Percentiles rank a stretch among this genome's conserved stretches.
Evolutionary conservation across 148 eudicot species (phyloP).

Genomic region (Talinum fruticosum): DNA sequence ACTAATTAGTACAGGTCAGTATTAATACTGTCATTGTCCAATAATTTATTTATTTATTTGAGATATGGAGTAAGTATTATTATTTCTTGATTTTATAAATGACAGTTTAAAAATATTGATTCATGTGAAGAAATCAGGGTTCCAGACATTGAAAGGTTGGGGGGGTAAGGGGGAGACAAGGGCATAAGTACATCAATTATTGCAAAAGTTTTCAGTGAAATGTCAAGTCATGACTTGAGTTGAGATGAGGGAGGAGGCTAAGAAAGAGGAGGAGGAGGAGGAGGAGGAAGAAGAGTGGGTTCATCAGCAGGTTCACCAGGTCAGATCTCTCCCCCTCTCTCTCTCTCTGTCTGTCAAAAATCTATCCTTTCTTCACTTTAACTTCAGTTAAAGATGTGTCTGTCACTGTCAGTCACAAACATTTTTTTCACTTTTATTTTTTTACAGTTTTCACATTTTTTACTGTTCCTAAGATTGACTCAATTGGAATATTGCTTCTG

Average conservation of each 20-base stretch:
- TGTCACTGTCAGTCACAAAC: neutral
- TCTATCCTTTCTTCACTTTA: neutral
- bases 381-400: slow-evolving; percentile 8
- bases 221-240: slow-evolving; percentile 12
- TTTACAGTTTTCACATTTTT: neutral
- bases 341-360: neutral
- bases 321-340: neutral
- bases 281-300: neutral
- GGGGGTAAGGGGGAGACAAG: slow-evolving; percentile 18
- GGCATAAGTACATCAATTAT: slow-evolving; percentile 25
- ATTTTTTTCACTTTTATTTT: neutral
- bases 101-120: neutral
- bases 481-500: neutral
- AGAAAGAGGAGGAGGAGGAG: neutral
- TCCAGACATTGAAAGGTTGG: neutral
- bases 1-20: too few relatives aligned
- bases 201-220: slow-evolving; percentile 19
- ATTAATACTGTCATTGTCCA: too few relatives aligned
- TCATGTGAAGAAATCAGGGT: neutral
- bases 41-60: too few relatives aligned
- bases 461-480: slow-evolving; percentile 9
- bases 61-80: too few relatives aligned
- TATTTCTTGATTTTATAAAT: too few relatives aligned
- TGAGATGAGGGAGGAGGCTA: neutral
- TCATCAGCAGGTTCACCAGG: neutral